A percentile compares a stretch with the other conserved stretches of the same genome.
Conservation (phyloP, 148 eudicot genomes). For the Amaranthus hypochondriacus region DNA sequence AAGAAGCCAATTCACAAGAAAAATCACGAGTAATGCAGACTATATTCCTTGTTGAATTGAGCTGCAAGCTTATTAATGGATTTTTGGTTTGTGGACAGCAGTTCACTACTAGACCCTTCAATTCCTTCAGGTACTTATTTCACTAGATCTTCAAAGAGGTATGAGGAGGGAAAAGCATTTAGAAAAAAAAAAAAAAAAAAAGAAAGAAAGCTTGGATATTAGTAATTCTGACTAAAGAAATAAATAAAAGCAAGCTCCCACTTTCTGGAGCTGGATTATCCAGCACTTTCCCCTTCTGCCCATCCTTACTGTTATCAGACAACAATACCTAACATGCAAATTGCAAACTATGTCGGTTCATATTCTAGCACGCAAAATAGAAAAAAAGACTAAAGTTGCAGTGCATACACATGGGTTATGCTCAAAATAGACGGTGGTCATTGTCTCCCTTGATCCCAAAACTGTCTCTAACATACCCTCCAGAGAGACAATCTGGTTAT, state of each 20-base stretch:
- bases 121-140: not conserved
- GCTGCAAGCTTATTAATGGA: not conserved
- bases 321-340: not conserved
- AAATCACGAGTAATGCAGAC: not conserved
- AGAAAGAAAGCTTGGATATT: no score
- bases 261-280: not conserved
- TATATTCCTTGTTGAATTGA: not conserved
- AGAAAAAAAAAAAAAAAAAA: not conserved
- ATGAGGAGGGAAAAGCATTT: not conserved
- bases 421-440: conserved; percentile 94
- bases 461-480: conserved; percentile 73
- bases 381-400: conserved; percentile 3
- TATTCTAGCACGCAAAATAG: not conserved
- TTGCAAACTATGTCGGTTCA: not conserved
- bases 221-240: not conserved
- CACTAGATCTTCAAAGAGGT: not conserved
- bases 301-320: not conserved
- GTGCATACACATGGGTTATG: conserved; percentile 90
- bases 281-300: not conserved
- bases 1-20: not conserved
- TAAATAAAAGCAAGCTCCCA: not conserved
- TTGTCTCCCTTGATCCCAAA: conserved; percentile 70
- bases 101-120: not conserved
- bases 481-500: conserved; percentile 72
- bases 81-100: not conserved